Evolutionary conservation across 75 land plant genomes (phyloP).

Genomic region (Pinus albicaulis): DNA sequence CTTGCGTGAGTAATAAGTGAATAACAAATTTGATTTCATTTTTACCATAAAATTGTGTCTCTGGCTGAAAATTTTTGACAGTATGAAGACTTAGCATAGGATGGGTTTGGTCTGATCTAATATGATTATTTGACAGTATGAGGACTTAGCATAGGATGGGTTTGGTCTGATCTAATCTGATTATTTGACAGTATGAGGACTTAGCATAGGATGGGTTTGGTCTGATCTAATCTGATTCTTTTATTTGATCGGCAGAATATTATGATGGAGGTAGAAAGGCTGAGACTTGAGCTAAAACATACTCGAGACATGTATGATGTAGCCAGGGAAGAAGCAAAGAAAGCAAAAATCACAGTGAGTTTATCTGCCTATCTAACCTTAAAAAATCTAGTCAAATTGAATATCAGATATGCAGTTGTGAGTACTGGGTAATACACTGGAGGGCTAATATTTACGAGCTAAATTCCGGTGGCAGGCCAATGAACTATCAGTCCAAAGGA

Average conservation of each 20-base stretch:
- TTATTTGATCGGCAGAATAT: background rate
- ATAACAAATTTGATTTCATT: too few species aligned
- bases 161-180: too few species aligned
- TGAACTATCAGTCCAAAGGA: slow-evolving; percentile 43
- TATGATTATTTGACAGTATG: background rate
- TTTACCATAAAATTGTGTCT: background rate
- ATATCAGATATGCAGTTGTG: background rate
- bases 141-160: background rate
- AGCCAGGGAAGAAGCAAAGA: slow-evolving; percentile 39
- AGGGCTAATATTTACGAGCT: background rate
- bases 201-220: background rate
- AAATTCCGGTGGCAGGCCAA: slow-evolving; percentile 34
- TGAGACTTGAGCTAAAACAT: slow-evolving; percentile 44
- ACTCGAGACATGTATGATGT: slow-evolving; percentile 21
- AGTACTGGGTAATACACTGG: background rate
- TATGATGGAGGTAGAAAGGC: slow-evolving; percentile 31
- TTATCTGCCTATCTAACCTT: background rate
- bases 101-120: background rate
- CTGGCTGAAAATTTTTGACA: background rate
- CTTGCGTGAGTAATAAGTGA: too few species aligned
- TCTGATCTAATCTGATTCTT: background rate
- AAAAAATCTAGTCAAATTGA: background rate
- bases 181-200: background rate
- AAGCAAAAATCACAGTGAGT: slow-evolving; percentile 30
- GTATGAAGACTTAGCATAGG: background rate